Conservation (phyloP, 1,139 yeast species). For the Suhomyces maxii region DNA sequence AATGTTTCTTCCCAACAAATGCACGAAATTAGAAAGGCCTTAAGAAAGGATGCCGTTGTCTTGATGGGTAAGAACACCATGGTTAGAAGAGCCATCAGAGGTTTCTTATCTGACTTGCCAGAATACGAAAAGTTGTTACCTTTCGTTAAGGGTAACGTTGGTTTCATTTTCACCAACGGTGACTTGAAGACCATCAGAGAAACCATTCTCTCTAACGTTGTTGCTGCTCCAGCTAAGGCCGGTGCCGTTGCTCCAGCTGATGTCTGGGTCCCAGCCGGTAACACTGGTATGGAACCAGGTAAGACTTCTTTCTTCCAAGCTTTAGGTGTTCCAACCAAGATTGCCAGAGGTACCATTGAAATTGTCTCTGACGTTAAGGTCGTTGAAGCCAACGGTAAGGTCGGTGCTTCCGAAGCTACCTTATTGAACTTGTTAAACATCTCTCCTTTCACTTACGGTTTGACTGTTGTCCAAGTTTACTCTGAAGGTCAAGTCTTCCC, state of each 20-base stretch:
- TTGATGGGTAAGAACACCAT: slow-evolving; percentile 99
- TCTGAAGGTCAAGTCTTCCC: slow-evolving; percentile 99
- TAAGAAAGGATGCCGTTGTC: slow-evolving; percentile 92
- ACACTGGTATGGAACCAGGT: slow-evolving; percentile 99
- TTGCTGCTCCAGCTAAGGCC: slow-evolving; percentile 99
- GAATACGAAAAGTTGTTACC: slow-evolving; percentile 96
- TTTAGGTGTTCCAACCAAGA: slow-evolving; percentile 99
- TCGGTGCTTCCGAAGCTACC: slow-evolving; percentile 99
- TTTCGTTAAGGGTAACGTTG: slow-evolving; percentile 95
- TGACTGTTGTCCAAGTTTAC: slow-evolving; percentile 94
- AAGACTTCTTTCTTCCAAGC: slow-evolving; percentile 99
- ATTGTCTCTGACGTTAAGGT: slow-evolving; percentile 96
- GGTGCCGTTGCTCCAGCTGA: slow-evolving; percentile 99
- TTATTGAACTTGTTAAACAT: slow-evolving; percentile 99
- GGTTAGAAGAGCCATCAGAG: slow-evolving; percentile 99
- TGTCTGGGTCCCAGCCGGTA: slow-evolving; percentile 97
- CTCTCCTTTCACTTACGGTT: slow-evolving; percentile 99
- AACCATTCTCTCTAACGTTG: slow-evolving; percentile 82
- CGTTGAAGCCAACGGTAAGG: slow-evolving; percentile 80
- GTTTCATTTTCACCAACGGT: slow-evolving; percentile 98
- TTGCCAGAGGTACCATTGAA: slow-evolving; percentile 99
- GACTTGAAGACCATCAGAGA: slow-evolving; percentile 94
- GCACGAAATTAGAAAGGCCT: slow-evolving; percentile 98
- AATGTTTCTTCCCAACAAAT: slow-evolving; percentile 99
- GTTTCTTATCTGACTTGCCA: slow-evolving; percentile 90